A percentile compares a stretch with the other conserved stretches of the same genome.
These are phyloP conservation scores for Sporothrix luriei DNA, from an alignment of 2,329 filamentous ascomycete species.

Conservation along the genomic window DNA sequence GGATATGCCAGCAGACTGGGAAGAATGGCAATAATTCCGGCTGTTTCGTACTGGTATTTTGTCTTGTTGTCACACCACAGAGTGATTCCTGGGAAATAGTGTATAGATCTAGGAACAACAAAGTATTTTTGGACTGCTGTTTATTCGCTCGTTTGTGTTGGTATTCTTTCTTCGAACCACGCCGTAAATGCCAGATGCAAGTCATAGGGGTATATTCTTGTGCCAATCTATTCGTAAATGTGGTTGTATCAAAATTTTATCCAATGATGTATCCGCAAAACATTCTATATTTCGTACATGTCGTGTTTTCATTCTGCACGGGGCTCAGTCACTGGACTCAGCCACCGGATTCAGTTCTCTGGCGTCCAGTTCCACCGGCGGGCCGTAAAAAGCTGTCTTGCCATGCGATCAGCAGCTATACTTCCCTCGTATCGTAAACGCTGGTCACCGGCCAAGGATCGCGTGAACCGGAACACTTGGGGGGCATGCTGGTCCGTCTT, in stretches of 20 bases:
- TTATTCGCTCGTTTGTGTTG: not conserved
- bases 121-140: slow-evolving; percentile 9
- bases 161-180: not conserved
- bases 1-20: slow-evolving; percentile 10
- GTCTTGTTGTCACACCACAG: slow-evolving; percentile 1
- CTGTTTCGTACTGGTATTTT: not conserved
- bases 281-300: not conserved
- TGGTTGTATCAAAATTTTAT: not conserved
- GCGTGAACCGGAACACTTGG: slow-evolving; percentile 54
- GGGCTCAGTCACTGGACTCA: too few species aligned
- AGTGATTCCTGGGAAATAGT: slow-evolving; percentile 20
- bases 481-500: slow-evolving; percentile 5
- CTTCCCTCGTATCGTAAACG: slow-evolving; percentile 53
- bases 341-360: slow-evolving; percentile 42
- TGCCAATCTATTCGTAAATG: not conserved
- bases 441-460: slow-evolving; percentile 54
- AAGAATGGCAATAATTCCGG: slow-evolving; percentile 16
- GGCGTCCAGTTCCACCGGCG: slow-evolving; percentile 63
- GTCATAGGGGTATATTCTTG: slow-evolving; percentile 12
- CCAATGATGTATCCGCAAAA: not conserved
- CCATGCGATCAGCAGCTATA: slow-evolving; percentile 55
- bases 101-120: slow-evolving; percentile 32
- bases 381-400: slow-evolving; percentile 58
- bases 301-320: not conserved
- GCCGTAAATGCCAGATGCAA: not conserved